Base-by-base conservation (phyloP, 2,329 filamentous ascomycete genomes). In the Juglanconis oblonga region DNA sequence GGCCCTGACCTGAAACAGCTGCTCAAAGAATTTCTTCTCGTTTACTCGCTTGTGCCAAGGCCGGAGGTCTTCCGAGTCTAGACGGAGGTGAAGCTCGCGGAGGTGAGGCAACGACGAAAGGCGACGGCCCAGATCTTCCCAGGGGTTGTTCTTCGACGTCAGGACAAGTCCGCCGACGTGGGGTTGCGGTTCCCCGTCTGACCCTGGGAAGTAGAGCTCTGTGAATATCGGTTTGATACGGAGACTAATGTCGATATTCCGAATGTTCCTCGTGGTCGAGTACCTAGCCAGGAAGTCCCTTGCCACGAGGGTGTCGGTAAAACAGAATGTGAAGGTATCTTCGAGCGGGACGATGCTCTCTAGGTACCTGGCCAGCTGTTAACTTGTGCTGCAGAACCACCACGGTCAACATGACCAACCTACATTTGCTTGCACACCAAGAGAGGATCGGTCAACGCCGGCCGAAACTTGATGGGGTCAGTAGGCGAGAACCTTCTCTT, bases 21-120 rank as follows among this genome's bases (percentile, higher is more conserved):
- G 50, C 2, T 52, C 58, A 24, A 73, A 67, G 55, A 73, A 64
- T 3, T 63, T 57, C 33, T 61, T 66, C 67, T 73, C 71, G 62
- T 61, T 66, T 29, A 70, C 68, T 7, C 67, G 64, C 51, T 65
- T 64, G 62, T 68, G 64, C 71, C 71, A 73, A 1, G 66, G 66
- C 8, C 68, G 64, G 48, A 71, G 65, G 61, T 72, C 69, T 48
- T 64, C 56, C 36, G 67, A 65, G 62, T 72, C 67, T 45, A 71
- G 61, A 64, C 69, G 72, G 49, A 72, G 36, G 56, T 62, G 65
- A 35, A 73, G 66, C 14, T 55, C 45, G 13, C 66, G 65, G 31
- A 73, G 66, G 5, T 47, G 45, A 5, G 58, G 58, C 10, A 68
- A 52, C 10, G 55, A 32, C 10, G 52, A 62, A 1, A 71, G 51